phyloP scores from a whole-genome alignment of 805 yeast genomes.

The Saccharomycopsis sp. region DNA sequence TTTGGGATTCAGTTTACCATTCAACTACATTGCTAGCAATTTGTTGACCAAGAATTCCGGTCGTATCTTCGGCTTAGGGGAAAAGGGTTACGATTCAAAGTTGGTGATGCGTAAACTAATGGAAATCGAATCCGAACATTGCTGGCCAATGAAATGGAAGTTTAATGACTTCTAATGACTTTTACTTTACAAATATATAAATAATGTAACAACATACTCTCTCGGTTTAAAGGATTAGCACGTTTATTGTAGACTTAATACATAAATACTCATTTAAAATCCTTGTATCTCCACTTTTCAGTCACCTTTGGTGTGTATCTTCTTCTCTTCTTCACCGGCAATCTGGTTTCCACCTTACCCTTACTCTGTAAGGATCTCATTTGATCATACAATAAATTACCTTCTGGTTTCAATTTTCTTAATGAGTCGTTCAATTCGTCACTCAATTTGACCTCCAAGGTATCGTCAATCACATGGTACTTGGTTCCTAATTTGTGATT shows the following conservation, averaged over 20 bases:
- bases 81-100: constrained; percentile 12
- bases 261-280: constrained; percentile 76
- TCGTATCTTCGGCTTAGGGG: neutral
- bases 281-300: constrained; percentile 92
- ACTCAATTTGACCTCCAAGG: constrained; percentile 71
- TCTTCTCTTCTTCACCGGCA: constrained; percentile 57
- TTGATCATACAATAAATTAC: constrained; percentile 75
- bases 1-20: constrained; percentile 7
- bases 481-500: constrained; percentile 39
- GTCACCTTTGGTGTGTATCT: constrained; percentile 69
- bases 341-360: constrained; percentile 83
- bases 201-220: neutral
- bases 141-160: constrained; percentile 20
- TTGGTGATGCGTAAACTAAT: constrained; percentile 12
- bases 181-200: too few relatives aligned
- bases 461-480: constrained; percentile 40
- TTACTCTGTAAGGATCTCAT: constrained; percentile 74
- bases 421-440: constrained; percentile 85
- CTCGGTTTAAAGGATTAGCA: neutral
- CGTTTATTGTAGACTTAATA: neutral
- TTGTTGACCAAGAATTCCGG: constrained; percentile 11
- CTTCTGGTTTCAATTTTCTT: constrained; percentile 84
- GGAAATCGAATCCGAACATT: constrained; percentile 6
- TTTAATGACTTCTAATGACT: constrained; percentile 15
- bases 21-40: constrained; percentile 13